phyloP scores from a whole-genome alignment of 495 filamentous ascomycete species.

The Terfezia boudieri region DNA sequence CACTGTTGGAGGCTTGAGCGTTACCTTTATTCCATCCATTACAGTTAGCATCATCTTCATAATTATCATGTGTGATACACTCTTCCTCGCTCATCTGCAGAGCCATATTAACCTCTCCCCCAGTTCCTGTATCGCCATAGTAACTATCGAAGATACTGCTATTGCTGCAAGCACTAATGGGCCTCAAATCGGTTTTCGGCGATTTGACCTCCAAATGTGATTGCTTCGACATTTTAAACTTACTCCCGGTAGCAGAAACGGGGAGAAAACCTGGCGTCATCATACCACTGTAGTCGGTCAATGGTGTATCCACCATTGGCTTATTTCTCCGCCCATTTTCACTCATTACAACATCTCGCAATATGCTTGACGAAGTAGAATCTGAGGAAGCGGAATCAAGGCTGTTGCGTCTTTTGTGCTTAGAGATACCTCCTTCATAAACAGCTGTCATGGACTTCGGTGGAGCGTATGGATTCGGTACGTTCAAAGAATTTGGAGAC shows the following conservation, averaged over 20 bases:
- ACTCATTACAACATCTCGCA: not conserved
- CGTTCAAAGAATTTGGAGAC: not conserved
- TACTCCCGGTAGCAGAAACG: not conserved
- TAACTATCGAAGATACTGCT: not conserved
- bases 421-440: not conserved
- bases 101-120: not conserved
- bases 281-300: not conserved
- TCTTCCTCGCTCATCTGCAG: not conserved
- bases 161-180: not conserved
- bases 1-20: not conserved
- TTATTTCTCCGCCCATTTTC: not conserved
- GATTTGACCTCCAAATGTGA: not conserved
- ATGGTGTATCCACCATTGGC: not conserved
- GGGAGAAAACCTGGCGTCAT: not conserved
- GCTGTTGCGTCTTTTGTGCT: not conserved
- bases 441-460: too few species aligned
- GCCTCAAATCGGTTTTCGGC: not conserved
- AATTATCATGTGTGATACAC: not conserved
- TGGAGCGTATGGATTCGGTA: not conserved
- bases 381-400: not conserved
- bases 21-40: not conserved
- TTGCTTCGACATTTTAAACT: not conserved
- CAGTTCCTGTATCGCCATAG: not conserved
- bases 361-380: not conserved
- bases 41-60: not conserved